Conservation (phyloP, 2,329 filamentous ascomycete species). For the Lachnellula suecica region DNA sequence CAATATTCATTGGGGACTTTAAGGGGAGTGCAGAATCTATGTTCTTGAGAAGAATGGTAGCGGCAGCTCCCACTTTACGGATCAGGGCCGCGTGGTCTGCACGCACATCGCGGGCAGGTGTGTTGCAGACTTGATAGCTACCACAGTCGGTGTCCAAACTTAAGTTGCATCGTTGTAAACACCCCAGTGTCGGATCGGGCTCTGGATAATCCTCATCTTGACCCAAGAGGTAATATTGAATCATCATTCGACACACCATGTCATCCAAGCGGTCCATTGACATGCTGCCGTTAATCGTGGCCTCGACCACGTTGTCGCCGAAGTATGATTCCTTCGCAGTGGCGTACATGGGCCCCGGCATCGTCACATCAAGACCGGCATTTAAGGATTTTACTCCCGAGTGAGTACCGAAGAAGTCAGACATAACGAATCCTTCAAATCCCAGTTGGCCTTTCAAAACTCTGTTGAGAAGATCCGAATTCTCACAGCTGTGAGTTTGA, state of each 20-base stretch:
- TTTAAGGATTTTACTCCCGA: constrained; percentile 39
- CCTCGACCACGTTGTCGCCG: constrained; percentile 35
- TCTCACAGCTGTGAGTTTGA: constrained; percentile 47
- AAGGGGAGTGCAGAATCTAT: constrained; percentile 49
- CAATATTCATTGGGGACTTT: constrained; percentile 45
- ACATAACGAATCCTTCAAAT: constrained; percentile 45
- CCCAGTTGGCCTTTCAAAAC: constrained; percentile 50
- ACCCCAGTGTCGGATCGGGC: constrained; percentile 44
- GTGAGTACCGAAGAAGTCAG: constrained; percentile 43
- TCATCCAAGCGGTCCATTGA: constrained; percentile 66
- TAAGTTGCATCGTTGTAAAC: constrained; percentile 36
- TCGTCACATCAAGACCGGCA: constrained; percentile 45
- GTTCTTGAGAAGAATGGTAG: constrained; percentile 74
- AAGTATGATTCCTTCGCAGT: constrained; percentile 8
- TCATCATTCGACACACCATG: constrained; percentile 62
- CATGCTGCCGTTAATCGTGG: constrained; percentile 64
- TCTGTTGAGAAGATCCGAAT: constrained; percentile 42
- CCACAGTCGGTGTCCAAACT: neutral
- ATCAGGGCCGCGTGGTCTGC: constrained; percentile 32
- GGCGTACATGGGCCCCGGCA: constrained; percentile 36
- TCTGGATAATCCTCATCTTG: constrained; percentile 47
- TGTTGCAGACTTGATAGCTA: neutral
- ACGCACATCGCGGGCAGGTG: constrained; percentile 47
- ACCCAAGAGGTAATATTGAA: constrained; percentile 48
- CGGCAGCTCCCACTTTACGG: constrained; percentile 50